Conservation (phyloP, 345 rosid genomes). For the Hypericum perforatum region DNA sequence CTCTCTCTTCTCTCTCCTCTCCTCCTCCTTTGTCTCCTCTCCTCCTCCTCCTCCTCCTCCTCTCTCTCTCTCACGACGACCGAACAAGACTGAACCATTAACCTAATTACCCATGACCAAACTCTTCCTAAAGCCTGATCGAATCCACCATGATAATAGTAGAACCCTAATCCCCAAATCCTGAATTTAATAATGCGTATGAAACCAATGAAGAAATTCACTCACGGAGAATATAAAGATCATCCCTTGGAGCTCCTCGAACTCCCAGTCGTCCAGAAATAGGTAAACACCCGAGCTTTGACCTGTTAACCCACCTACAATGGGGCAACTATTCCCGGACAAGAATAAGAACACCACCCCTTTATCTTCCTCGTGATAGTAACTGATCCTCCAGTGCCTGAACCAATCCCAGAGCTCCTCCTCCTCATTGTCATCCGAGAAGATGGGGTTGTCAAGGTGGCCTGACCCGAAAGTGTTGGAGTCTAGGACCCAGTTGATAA, state of each 20-base stretch:
- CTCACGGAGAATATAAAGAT: conserved; percentile 88
- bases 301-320: conserved; percentile 17
- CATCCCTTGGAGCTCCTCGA: conserved; percentile 75
- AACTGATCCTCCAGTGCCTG: conserved; percentile 49
- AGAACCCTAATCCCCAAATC: no score
- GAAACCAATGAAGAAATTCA: conserved; percentile 1
- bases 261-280: conserved; percentile 48
- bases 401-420: conserved; percentile 57
- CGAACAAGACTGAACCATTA: no score
- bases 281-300: conserved; percentile 34
- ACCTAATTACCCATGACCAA: no score
- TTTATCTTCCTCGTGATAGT: conserved; percentile 54
- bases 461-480: conserved; percentile 65
- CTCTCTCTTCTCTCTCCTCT: no score
- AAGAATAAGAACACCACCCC: conserved; percentile 58
- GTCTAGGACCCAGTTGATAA: conserved; percentile 58
- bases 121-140: no score
- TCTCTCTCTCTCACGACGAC: no score
- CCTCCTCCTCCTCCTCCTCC: no score
- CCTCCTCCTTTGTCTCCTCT: no score
- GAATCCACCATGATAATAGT: no score
- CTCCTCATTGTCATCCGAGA: conserved; percentile 27
- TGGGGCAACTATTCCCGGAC: conserved; percentile 48
- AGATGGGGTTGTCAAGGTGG: conserved; percentile 24
- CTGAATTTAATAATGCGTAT: no score